Conservation (phyloP, 2,329 filamentous ascomycete genomes). For the Trichoderma sp. region DNA sequence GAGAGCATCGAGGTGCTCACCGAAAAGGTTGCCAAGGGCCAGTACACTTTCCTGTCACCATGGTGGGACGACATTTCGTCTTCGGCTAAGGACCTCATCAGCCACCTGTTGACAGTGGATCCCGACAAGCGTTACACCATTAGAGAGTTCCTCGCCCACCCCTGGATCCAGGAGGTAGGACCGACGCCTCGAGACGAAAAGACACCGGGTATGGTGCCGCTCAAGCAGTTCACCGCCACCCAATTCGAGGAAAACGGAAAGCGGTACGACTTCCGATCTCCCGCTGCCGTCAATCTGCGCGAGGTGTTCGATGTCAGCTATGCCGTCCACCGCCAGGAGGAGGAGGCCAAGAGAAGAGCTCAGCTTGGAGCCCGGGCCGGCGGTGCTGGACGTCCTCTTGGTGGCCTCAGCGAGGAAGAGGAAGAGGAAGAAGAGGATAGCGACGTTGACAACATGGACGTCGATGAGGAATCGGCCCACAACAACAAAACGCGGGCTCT, state of each 20-base stretch:
- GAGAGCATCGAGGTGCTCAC: constrained; percentile 96
- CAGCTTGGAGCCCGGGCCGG: constrained; percentile 74
- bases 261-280: constrained; percentile 90
- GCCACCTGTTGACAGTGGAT: constrained; percentile 90
- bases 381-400: constrained; percentile 59
- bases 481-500: constrained; percentile 64
- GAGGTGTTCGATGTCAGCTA: constrained; percentile 99
- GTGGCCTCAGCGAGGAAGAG: constrained; percentile 67
- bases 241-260: constrained; percentile 62
- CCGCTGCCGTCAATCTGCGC: constrained; percentile 89
- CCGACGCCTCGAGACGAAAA: constrained; percentile 62
- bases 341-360: constrained; percentile 89
- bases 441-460: constrained; percentile 47
- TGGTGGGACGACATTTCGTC: constrained; percentile 99
- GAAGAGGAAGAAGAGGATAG: constrained; percentile 64
- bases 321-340: constrained; percentile 93
- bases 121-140: constrained; percentile 95
- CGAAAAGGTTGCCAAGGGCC: constrained; percentile 93
- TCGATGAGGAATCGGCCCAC: constrained; percentile 43
- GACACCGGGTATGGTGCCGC: constrained; percentile 48
- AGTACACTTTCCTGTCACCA: constrained; percentile 96
- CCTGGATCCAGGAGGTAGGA: constrained; percentile 78
- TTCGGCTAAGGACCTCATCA: constrained; percentile 89
- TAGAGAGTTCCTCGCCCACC: constrained; percentile 87
- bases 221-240: constrained; percentile 60